Percentiles rank a stretch among this genome's conserved stretches.
Evolutionary conservation across 768 basidiomycete species (phyloP).

Genomic region (Tulasnella sp.): DNA sequence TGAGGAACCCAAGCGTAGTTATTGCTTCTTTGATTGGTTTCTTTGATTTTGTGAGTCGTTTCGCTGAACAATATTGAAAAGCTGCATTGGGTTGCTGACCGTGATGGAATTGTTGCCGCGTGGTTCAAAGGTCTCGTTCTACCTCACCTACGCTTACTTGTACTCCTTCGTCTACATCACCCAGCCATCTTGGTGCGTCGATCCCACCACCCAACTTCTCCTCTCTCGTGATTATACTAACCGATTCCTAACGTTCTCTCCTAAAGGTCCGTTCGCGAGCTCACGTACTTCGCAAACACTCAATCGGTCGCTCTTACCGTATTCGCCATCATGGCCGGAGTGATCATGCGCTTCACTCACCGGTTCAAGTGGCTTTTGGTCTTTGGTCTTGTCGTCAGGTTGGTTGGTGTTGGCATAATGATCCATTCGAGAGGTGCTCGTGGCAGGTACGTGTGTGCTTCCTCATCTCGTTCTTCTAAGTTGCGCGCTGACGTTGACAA

Average conservation of each 20-base stretch:
- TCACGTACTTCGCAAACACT: constrained; percentile 57
- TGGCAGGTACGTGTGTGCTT: constrained; percentile 25
- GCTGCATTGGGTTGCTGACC: no score
- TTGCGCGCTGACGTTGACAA: constrained; percentile 31
- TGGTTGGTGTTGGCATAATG: constrained; percentile 61
- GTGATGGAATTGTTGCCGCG: no score
- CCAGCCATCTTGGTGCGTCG: constrained; percentile 29
- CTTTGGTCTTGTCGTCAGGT: constrained; percentile 49
- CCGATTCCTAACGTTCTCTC: constrained; percentile 22
- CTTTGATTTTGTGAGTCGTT: constrained; percentile 48
- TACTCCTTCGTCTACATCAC: constrained; percentile 57
- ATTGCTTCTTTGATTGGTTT: constrained; percentile 54
- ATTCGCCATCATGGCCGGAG: constrained; percentile 54
- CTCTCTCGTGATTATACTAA: background rate
- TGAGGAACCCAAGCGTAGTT: constrained; percentile 50
- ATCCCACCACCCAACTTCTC: background rate
- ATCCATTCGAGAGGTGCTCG: constrained; percentile 59
- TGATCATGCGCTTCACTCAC: constrained; percentile 45
- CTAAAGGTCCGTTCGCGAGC: constrained; percentile 45
- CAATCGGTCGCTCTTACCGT: constrained; percentile 55
- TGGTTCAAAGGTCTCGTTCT: constrained; percentile 33
- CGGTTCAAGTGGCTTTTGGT: constrained; percentile 56
- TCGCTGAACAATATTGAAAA: no score
- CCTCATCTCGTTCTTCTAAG: no score
- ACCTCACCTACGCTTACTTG: constrained; percentile 63